Evolutionary conservation across 2,329 filamentous ascomycete genomes (phyloP).

Genomic region (Xylariaceae sp.): DNA sequence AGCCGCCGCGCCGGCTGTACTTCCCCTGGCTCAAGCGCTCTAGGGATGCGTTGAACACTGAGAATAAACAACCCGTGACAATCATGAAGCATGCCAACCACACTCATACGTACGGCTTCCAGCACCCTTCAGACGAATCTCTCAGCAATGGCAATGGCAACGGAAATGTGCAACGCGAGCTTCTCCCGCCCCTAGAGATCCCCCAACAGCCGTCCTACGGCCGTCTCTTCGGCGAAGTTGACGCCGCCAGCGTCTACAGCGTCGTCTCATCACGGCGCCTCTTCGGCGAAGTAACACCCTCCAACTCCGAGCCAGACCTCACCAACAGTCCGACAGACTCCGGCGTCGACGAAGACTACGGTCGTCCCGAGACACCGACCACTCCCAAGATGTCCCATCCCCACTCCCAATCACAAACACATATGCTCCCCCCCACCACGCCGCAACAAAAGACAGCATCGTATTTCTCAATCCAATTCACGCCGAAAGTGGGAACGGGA

Average conservation of each 20-base stretch:
- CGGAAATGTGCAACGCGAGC: slow-evolving; percentile 12
- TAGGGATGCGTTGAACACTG: slow-evolving; percentile 20
- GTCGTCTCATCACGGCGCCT: slow-evolving; percentile 24
- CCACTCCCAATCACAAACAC: too few relatives aligned
- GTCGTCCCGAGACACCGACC: slow-evolving; percentile 28
- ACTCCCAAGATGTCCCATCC: too few relatives aligned
- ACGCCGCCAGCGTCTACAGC: slow-evolving; percentile 27
- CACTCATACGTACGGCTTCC: too few relatives aligned
- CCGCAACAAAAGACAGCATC: too few relatives aligned
- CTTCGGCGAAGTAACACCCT: slow-evolving; percentile 29
- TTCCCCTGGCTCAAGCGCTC: slow-evolving; percentile 26
- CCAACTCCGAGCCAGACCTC: slow-evolving; percentile 29
- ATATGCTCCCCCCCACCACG: too few relatives aligned
- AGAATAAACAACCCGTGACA: slow-evolving; percentile 19
- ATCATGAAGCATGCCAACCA: slow-evolving; percentile 17
- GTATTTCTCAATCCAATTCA: too few relatives aligned
- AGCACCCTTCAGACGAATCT: slow-evolving; percentile 24
- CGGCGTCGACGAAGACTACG: slow-evolving; percentile 29
- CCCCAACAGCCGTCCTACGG: slow-evolving; percentile 23
- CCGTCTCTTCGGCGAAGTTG: slow-evolving; percentile 30
- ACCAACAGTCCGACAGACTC: slow-evolving; percentile 30
- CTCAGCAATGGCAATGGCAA: too few relatives aligned
- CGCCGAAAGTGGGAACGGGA: too few relatives aligned
- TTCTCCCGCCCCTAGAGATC: slow-evolving; percentile 21
- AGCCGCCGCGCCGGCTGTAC: slow-evolving; percentile 19